phyloP scores from a whole-genome alignment of 352 stramenopile genomes.

The Pythium myriotylum region DNA sequence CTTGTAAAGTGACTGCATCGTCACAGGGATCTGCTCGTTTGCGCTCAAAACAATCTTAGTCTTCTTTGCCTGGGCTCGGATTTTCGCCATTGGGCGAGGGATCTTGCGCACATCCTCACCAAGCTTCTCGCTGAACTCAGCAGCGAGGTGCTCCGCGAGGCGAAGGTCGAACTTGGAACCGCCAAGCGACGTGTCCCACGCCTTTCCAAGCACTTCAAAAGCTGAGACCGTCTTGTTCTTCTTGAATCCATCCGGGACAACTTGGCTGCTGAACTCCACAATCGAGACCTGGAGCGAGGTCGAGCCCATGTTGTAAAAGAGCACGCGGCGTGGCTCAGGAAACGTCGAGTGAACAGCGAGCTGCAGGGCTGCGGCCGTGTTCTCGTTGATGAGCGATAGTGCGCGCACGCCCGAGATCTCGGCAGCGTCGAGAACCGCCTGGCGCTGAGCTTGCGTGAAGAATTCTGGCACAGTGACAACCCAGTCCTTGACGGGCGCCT shows the following conservation, averaged over 20 bases:
- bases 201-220: constrained; percentile 93
- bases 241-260: constrained; percentile 86
- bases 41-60: constrained; percentile 97
- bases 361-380: constrained; percentile 96
- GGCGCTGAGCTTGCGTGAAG: constrained; percentile 95
- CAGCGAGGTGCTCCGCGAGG: constrained; percentile 93
- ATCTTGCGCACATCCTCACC: constrained; percentile 90
- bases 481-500: constrained; percentile 88
- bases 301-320: constrained; percentile 99
- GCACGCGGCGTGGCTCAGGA: constrained; percentile 82
- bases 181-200: constrained; percentile 94
- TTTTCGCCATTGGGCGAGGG: constrained; percentile 93
- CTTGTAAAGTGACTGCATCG: constrained; percentile 93
- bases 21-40: constrained; percentile 96
- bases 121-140: constrained; percentile 94
- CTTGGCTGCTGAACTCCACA: constrained; percentile 86
- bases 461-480: constrained; percentile 97
- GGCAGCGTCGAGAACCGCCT: constrained; percentile 94
- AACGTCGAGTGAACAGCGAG: constrained; percentile 95
- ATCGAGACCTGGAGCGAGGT: constrained; percentile 90
- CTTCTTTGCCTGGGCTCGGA: constrained; percentile 96
- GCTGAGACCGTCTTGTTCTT: constrained; percentile 91
- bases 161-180: constrained; percentile 92
- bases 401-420: constrained; percentile 95
- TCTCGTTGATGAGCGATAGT: constrained; percentile 97